Percentiles rank a stretch among this genome's conserved stretches.
Evolutionary conservation across 148 eudicot genomes (phyloP).

Genomic region (Amaranthus hypochondriacus): DNA sequence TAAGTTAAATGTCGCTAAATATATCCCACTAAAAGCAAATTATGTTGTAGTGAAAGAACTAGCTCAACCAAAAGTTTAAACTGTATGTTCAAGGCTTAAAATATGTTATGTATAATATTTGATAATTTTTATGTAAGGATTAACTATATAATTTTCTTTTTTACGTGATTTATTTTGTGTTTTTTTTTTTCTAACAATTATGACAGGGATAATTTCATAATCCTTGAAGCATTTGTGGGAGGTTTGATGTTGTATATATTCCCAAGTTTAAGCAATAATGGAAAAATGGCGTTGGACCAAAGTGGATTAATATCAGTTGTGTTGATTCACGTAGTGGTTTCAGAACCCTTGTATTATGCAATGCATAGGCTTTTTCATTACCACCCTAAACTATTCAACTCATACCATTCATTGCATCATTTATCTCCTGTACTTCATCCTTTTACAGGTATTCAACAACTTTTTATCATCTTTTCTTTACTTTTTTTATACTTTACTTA

Average conservation of each 20-base stretch:
- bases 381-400: conserved; percentile 30
- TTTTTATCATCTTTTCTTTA: no score
- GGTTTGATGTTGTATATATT: conserved; percentile 37
- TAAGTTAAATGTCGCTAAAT: no score
- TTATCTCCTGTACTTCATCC: conserved; percentile 63
- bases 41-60: no score
- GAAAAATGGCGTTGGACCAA: conserved; percentile 42
- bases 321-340: conserved; percentile 51
- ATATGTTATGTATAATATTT: no score
- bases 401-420: conserved; percentile 73
- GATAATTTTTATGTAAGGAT: no score
- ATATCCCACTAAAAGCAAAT: no score
- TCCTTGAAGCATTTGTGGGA: conserved; percentile 58
- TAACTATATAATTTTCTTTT: not conserved
- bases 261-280: conserved; percentile 28
- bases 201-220: conserved; percentile 73
- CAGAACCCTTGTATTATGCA: conserved; percentile 79
- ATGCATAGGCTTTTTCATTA: conserved; percentile 55
- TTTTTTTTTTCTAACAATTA: not conserved
- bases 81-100: no score
- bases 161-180: not conserved
- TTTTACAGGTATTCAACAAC: conserved; percentile 42
- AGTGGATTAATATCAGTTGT: conserved; percentile 44
- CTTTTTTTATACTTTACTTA: no score
- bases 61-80: no score